Evolutionary conservation across 805 yeast species (phyloP), one percentile per base, ranked within the genome.

Genomic region (Grigorovia humatica): DNA sequence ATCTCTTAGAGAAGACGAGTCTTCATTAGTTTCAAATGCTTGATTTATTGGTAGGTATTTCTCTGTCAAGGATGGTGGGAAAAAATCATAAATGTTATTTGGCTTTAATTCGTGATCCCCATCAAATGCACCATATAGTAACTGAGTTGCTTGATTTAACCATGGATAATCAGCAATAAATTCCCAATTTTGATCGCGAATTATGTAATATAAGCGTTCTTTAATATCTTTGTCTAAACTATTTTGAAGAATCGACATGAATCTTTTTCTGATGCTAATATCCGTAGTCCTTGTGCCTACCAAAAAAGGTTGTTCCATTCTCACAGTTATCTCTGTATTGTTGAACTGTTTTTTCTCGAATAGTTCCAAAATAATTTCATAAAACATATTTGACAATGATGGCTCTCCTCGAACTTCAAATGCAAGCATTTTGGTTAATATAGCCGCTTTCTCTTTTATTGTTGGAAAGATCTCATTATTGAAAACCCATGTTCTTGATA

Each of bases 111-210:
- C 65, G 51, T 76, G 71, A 0, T 76, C 75, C 43, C 66, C 67
- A 52, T 83, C 83, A 57, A 87, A 81, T 0, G 96, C 76, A 0
- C 93, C 96, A 61, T 84, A 88, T 7, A 93, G 69, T 30, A 95
- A 69, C 63, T 90, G 96, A 18, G 88, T 73, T 0, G 96, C 98
- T 66, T 91, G 98, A 64, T 88, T 88, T 55, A 91, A 70, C 99
- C 99, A 93, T 44, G 89, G 86, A 60, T 85, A 86, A 57, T 93
- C 99, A 0, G 95, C 90, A 42, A 93, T 71, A 57, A 79, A 85
- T 64, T 93, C 99, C 99, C 99, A 93, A 61, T 88, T 91, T 65
- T 93, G 99, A 60, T 93, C 98, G 42, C 91, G 74, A n/a, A 95
- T 78, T 9, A 91, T 83, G 59, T 95, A 95, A 56, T 83, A 81